Conservation (phyloP, 2,329 filamentous ascomycete species). For the Periconia sp. region DNA sequence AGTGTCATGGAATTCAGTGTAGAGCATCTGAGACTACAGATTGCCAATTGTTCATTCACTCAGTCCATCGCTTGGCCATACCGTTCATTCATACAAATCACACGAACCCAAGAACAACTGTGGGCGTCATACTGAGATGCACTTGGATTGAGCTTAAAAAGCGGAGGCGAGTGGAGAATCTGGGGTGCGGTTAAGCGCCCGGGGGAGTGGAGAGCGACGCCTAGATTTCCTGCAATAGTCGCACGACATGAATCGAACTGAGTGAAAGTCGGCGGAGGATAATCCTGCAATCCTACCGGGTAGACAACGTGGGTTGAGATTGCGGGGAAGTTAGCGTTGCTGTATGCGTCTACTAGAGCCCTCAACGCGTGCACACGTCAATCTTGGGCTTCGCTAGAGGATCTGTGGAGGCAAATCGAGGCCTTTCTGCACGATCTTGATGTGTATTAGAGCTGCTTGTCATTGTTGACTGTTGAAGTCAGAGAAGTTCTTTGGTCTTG, state of each 20-base stretch:
- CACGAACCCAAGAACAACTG: background rate
- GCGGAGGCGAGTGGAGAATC: slow-evolving; percentile 16
- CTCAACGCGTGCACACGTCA: slow-evolving; percentile 11
- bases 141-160: slow-evolving; percentile 30
- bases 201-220: slow-evolving; percentile 22
- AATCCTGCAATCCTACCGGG: slow-evolving; percentile 21
- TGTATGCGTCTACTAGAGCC: slow-evolving; percentile 17
- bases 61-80: no score
- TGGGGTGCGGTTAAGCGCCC: slow-evolving; percentile 20
- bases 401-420: background rate
- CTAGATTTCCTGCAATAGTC: slow-evolving; percentile 13
- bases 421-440: background rate
- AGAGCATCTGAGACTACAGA: background rate
- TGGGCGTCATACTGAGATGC: slow-evolving; percentile 16
- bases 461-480: no score
- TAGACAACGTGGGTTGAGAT: slow-evolving; percentile 9
- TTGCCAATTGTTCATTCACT: no score
- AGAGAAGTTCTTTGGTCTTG: no score
- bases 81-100: background rate
- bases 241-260: slow-evolving; percentile 2
- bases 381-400: background rate
- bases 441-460: no score
- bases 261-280: slow-evolving; percentile 9
- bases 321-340: slow-evolving; percentile 31
- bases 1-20: background rate